Evolutionary conservation across 441 rosid genomes (phyloP).

Genomic region (Brassica hybrid): DNA sequence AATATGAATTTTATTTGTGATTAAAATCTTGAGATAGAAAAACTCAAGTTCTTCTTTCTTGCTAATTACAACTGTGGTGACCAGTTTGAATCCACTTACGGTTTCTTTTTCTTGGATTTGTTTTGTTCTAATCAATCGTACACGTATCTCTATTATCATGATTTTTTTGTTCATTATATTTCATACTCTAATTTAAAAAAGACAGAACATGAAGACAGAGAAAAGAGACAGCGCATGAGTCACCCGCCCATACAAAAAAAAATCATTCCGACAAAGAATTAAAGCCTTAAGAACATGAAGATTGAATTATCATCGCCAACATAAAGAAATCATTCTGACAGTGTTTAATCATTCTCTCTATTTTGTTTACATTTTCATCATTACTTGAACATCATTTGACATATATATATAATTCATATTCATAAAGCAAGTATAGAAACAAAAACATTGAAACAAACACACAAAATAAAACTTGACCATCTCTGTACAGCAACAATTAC

Average conservation of each 20-base stretch:
- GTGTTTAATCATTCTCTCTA: neutral
- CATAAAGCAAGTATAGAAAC: neutral
- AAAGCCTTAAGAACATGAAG: neutral
- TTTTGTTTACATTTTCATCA: neutral
- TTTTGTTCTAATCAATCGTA: slow-evolving; percentile 23
- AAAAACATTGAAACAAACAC: neutral
- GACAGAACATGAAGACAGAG: no score
- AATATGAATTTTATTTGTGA: slow-evolving; percentile 28
- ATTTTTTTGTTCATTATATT: neutral
- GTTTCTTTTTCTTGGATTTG: neutral
- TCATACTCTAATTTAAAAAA: no score
- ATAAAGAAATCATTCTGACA: neutral
- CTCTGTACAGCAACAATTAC: slow-evolving; percentile 30
- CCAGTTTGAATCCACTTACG: slow-evolving; percentile 35
- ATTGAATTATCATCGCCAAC: slow-evolving; percentile 6
- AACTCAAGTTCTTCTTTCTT: slow-evolving; percentile 38
- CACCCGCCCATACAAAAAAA: slow-evolving; percentile 10
- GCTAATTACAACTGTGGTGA: slow-evolving; percentile 29
- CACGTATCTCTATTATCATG: slow-evolving; percentile 12
- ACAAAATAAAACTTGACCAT: slow-evolving; percentile 22
- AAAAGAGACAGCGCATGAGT: slow-evolving; percentile 34
- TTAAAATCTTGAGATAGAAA: slow-evolving; percentile 40
- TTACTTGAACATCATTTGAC: neutral
- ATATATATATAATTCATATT: neutral
- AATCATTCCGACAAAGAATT: slow-evolving; percentile 15